Conservation (phyloP, 495 filamentous ascomycete species). For the Parathielavia hyrcaniae region DNA sequence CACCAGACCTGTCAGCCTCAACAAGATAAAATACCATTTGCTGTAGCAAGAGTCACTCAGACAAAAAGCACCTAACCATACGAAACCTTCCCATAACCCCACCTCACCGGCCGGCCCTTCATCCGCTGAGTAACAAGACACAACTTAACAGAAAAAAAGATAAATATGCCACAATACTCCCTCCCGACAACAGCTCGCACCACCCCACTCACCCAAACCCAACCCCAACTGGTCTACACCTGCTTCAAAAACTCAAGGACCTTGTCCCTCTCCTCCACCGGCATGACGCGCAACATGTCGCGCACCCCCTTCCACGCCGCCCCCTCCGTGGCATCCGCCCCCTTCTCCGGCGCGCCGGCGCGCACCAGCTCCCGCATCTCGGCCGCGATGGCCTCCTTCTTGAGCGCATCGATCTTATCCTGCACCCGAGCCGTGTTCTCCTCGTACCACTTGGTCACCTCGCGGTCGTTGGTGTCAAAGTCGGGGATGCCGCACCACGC, state of each 20-base stretch:
- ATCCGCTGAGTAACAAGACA: no score
- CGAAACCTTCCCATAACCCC: no score
- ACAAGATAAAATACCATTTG: no score
- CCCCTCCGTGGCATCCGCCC: conserved; percentile 46
- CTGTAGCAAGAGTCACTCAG: no score
- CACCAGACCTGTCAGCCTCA: no score
- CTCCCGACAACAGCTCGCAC: neutral
- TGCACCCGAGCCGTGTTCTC: conserved; percentile 79
- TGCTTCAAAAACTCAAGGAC: conserved; percentile 63
- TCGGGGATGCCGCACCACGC: conserved; percentile 69
- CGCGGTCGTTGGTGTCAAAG: conserved; percentile 69
- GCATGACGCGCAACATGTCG: conserved; percentile 76
- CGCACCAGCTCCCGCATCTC: conserved; percentile 76
- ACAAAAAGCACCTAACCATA: no score
- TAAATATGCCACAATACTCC: no score
- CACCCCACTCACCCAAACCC: neutral
- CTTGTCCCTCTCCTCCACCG: conserved; percentile 79
- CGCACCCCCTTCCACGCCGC: conserved; percentile 82
- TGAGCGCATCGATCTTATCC: conserved; percentile 71
- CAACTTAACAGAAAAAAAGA: no score
- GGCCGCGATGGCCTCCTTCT: conserved; percentile 65
- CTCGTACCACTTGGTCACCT: conserved; percentile 94
- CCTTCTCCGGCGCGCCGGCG: conserved; percentile 41
- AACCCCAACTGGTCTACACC: conserved; percentile 16
- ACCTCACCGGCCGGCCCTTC: no score